A percentile compares a stretch with the other conserved stretches of the same genome.
phyloP scores from a whole-genome alignment of 2,329 filamentous ascomycete genomes.

The Botrytis porri region DNA sequence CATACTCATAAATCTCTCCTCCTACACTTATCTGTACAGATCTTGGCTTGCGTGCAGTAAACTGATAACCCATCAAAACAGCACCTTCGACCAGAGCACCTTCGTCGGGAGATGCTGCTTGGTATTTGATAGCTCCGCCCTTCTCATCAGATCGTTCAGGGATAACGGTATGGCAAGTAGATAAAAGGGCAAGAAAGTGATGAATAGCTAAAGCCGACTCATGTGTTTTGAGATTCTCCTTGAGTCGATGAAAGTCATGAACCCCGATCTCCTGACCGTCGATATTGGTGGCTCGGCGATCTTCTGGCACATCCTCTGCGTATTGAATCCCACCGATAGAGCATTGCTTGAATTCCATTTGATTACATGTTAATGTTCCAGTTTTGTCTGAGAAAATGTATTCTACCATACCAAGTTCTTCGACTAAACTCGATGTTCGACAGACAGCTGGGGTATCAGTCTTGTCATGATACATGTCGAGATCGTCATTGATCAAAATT shows the following conservation, averaged over 20 bases:
- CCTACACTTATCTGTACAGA: conserved; percentile 79
- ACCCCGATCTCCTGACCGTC: conserved; percentile 72
- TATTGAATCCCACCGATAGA: conserved; percentile 94
- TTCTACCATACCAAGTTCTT: conserved; percentile 96
- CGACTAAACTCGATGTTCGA: conserved; percentile 91
- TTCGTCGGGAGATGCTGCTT: conserved; percentile 95
- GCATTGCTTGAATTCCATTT: conserved; percentile 98
- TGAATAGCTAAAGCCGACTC: conserved; percentile 61
- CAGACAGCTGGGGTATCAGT: conserved; percentile 95
- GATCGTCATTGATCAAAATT: conserved; percentile 94
- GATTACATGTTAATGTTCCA: conserved; percentile 93
- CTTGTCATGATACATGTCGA: conserved; percentile 96
- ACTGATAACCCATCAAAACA: conserved; percentile 79
- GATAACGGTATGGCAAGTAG: conserved; percentile 96
- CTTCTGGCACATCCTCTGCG: conserved; percentile 86
- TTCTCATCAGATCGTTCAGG: conserved; percentile 81
- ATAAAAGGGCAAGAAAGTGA: conserved; percentile 81
- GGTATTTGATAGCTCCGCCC: conserved; percentile 84
- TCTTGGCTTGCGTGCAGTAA: conserved; percentile 84
- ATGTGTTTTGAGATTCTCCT: conserved; percentile 58
- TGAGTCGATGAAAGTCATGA: conserved; percentile 64
- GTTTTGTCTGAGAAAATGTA: conserved; percentile 99
- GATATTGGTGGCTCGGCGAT: conserved; percentile 74
- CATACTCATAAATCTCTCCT: conserved; percentile 74
- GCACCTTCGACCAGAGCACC: conserved; percentile 95